Conservation (phyloP, 2,329 filamentous ascomycete genomes). For the Talaromyces sp. region DNA sequence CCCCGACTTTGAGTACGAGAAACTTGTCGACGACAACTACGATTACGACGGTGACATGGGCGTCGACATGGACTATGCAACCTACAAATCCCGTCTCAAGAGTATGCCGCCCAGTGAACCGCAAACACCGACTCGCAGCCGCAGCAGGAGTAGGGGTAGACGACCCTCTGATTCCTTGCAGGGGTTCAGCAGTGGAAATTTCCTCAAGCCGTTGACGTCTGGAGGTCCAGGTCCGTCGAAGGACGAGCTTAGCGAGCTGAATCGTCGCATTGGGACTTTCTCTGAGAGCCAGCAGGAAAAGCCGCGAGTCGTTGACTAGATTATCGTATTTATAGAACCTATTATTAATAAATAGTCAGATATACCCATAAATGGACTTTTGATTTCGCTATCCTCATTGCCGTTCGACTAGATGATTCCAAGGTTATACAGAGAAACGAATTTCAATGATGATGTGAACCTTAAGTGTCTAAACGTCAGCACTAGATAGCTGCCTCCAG, state of each 20-base stretch:
- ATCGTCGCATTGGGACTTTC: constrained; percentile 16
- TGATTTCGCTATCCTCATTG: background rate
- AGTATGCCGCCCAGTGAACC: constrained; percentile 46
- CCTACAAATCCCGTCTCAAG: constrained; percentile 22
- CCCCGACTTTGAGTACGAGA: constrained; percentile 79
- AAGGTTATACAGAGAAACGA: too few relatives aligned
- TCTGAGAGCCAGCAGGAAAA: background rate
- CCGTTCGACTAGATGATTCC: background rate
- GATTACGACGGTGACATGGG: constrained; percentile 28
- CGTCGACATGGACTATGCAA: constrained; percentile 19
- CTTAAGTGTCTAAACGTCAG: background rate
- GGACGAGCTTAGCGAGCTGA: constrained; percentile 15
- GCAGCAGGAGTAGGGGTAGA: constrained; percentile 59
- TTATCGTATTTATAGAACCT: background rate
- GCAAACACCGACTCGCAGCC: constrained; percentile 62
- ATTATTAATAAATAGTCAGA: background rate
- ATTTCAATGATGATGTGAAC: too few relatives aligned
- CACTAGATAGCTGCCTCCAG: background rate
- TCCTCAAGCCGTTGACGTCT: constrained; percentile 16
- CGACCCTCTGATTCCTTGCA: constrained; percentile 10
- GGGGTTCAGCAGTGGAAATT: constrained; percentile 15
- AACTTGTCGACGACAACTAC: constrained; percentile 59
- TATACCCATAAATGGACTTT: background rate
- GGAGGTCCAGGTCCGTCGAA: constrained; percentile 13
- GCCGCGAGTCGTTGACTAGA: background rate